phyloP scores from a whole-genome alignment of 805 yeast genomes.

The Jamesozyma hellenica region DNA sequence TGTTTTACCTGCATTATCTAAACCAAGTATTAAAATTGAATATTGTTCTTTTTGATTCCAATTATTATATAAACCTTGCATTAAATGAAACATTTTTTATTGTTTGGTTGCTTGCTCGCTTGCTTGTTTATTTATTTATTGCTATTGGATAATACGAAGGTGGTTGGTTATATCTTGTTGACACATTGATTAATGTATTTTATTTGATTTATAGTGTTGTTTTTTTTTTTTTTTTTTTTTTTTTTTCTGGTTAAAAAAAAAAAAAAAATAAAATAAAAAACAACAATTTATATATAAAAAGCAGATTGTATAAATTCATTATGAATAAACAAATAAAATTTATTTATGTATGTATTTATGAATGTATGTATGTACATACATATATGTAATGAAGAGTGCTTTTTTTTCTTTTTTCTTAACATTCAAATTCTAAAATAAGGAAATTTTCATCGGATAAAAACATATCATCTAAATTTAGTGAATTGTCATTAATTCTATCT shows the following conservation, averaged over 20 bases:
- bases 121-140: too few relatives aligned
- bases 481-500: constrained; percentile 10
- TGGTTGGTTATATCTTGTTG: neutral
- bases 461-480: constrained; percentile 8
- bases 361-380: neutral
- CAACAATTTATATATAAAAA: too few relatives aligned
- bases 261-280: too few relatives aligned
- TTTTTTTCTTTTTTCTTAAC: constrained; percentile 6
- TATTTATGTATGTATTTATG: neutral
- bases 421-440: constrained; percentile 25
- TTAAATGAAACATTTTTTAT: constrained; percentile 55
- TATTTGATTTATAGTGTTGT: too few relatives aligned
- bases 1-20: constrained; percentile 95
- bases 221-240: too few relatives aligned
- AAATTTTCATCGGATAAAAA: constrained; percentile 21
- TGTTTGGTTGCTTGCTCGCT: neutral
- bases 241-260: too few relatives aligned
- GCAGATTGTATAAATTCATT: too few relatives aligned
- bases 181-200: too few relatives aligned
- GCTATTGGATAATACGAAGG: too few relatives aligned
- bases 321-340: too few relatives aligned
- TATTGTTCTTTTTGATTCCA: constrained; percentile 59
- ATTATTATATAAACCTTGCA: constrained; percentile 47
- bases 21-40: constrained; percentile 71
- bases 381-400: neutral